Base-by-base conservation (phyloP, 208 protist genomes). In the Borovskyia barvae region DNA sequence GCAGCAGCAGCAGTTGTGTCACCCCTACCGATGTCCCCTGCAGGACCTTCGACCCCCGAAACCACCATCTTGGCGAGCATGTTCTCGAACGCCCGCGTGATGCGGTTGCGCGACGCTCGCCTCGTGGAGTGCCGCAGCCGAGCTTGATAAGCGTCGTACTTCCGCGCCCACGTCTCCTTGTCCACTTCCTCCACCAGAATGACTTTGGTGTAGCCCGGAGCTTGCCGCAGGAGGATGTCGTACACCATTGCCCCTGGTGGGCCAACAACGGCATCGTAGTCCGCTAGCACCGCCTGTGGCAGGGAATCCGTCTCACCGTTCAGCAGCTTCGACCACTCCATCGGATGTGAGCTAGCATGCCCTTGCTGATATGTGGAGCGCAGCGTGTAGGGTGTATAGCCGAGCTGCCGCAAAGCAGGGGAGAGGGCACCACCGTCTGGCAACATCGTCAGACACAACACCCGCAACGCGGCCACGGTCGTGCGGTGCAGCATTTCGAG, bases 161-260 rank as follows among this genome's bases (percentile, higher is more conserved):
- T 12, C 8, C 19, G 48, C 2, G 73, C 85, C 80, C 79, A 89
- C 46, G 22, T 26, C 7, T 65, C 56, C 67, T 92, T 92, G 37
- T 89, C 72, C 9, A 42, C 22, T 63, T 89, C 77, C 64, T 82
- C 77, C 1, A 90, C 82, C 1, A 92, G 64, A 9, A 92, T 72
- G 0, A 92, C 79, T 65, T 92, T 92, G 20, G 85, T 92, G 65
- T 84, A 92, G 19, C 48, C 30, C 24, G 85, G 82, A 24, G 79
- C 86, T 28, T 79, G 71, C 3, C 64, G 47, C 30, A 92, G 58
- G 33, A 92, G 71, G n/a, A 53, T 29, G 37, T 79, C 70, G 64
- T 89, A 87, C 40, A 80, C 26, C 42, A 80, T 62, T 24, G 75
- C 51, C 5, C 66, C 72, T 0, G 81, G 85, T 7, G 82, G 85